Evolutionary conservation across 441 rosid genomes (phyloP), one percentile per base, ranked within the genome.

Genomic region (Pelargonium myrrhifolium): DNA sequence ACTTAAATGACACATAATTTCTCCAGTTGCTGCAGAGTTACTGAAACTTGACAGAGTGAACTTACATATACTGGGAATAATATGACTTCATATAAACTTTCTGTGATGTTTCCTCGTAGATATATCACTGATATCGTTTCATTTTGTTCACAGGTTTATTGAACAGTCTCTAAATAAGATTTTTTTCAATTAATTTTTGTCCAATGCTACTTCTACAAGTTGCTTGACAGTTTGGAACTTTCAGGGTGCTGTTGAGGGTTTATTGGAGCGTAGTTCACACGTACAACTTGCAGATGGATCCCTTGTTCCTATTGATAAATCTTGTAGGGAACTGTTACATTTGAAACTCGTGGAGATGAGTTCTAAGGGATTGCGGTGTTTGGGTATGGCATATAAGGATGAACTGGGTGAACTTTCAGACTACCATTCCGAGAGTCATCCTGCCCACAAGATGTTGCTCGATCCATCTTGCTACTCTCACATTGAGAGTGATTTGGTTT

Each of bases 371-470:
- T 75, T 78, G 47, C 80, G 86, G 22, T 80, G 84, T 70, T 67
- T 83, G 75, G 86, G 82, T 67, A 80, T 83, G 59, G 82, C 86
- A 45, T 83, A 72, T 64, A 80, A 76, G 68, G 79, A 76, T 67
- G 78, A 80, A 64, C 78, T 83, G 28, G 75, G 63, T 22, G 84
- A 83, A 64, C 80, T 83, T 53, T 82, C 73, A 65, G 65, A 76
- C 47, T 82, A 80, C 47, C 79, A 82, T 26, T 75, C 84, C 5
- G 84, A 83, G 45, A 82, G 77, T n/a, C 97, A 94, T 65, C 96
- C 90, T 68, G 97, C 98, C 40, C 97, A 90, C 68, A 74, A 82
- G 71, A 84, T 85, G 71, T 82, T 93, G 75, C 94, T 90, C 65
- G 77, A 92, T 72, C 94, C 88, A n/a, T 72, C 86, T 47, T 85